Base-by-base conservation (phyloP, 2,329 filamentous ascomycete genomes). In the Fusarium pseudocircinatum region DNA sequence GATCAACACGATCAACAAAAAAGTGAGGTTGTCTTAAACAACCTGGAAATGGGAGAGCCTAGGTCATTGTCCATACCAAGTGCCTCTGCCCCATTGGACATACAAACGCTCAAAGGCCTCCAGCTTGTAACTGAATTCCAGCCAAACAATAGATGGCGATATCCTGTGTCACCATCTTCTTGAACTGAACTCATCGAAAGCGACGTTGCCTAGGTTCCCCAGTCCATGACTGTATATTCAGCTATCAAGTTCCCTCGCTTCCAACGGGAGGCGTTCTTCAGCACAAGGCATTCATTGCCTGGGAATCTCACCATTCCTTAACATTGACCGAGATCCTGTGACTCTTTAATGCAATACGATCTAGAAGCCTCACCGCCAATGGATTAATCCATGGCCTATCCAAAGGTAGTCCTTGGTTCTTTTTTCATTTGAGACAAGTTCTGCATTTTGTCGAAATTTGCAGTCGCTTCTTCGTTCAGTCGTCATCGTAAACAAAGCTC, bases 191-290 rank as follows among this genome's bases (percentile, higher is more conserved):
- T 52, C 20, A 46, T 61, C 22, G 28, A 16, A 28, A 12, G 28
- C 47, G 50, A 28, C 32, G 71, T 74, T 74, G 71, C 65, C 71
- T 46, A 47, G 71, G 71, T 52, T 74, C 56, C 67, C 34, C 24
- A 24, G 40, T 66, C 60, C 57, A 67, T 66, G 52, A 62, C 67
- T 53, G 40, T 58, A 52, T 49, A 62, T 46, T 43, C 56, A 54
- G 46, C 67, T 62, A 36, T 39, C 36, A 54, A 42, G 39, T 61
- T 44, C 24, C 37, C 32, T 68, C 42, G 47, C 32, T 37, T 53
- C 50, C 36, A 36, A 54, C 43, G 54, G 37, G n/a, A 42, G 56
- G 62, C 60, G 42, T 70, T 70, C 66, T 59, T 70, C 60, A 66
- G 53, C 66, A 53, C 43, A 63, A 46, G 20, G 18, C 40, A 64